Percentiles rank a stretch among this genome's conserved stretches.
phyloP scores from a whole-genome alignment of 1,284 basidiomycete genomes.

The Phellopilus nigrolimitatus region DNA sequence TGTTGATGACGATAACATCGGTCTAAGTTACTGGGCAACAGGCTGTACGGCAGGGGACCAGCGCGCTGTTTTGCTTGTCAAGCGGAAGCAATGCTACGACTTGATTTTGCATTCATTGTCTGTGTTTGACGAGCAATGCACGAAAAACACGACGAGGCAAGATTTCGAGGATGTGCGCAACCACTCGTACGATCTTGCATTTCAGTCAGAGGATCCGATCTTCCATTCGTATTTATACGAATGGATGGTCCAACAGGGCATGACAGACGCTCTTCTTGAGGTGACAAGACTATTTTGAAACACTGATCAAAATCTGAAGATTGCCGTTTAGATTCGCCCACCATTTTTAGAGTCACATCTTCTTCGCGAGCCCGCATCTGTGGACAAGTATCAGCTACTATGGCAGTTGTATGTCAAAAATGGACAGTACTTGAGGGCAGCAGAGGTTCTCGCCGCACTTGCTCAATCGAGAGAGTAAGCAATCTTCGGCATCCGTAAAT shows the following conservation, averaged over 20 bases:
- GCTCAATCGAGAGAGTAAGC: conserved; percentile 84
- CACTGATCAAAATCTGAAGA: conserved; percentile 3
- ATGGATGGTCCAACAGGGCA: conserved; percentile 78
- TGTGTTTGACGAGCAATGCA: conserved; percentile 68
- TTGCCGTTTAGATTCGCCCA: conserved; percentile 60
- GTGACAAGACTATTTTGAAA: conserved; percentile 36
- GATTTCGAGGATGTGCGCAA: conserved; percentile 63
- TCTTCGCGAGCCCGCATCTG: conserved; percentile 72
- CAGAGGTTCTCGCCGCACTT: conserved; percentile 80
- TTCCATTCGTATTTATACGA: conserved; percentile 95
- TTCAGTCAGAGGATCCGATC: conserved; percentile 82
- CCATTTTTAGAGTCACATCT: conserved; percentile 87
- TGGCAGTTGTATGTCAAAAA: conserved; percentile 98
- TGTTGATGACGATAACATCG: conserved; percentile 75
- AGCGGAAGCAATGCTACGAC: conserved; percentile 75
- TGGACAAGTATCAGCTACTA: conserved; percentile 83
- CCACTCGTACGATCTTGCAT: conserved; percentile 78
- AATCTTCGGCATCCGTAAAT: conserved; percentile 7
- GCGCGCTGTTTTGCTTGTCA: conserved; percentile 54
- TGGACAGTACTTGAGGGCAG: conserved; percentile 80
- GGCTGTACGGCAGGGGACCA: conserved; percentile 60
- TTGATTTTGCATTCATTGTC: conserved; percentile 78
- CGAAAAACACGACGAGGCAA: conserved; percentile 30
- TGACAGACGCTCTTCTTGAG: conserved; percentile 88
- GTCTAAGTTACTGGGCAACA: conserved; percentile 73